Base-by-base conservation (phyloP, 495 filamentous ascomycete species). In the Chaetomium tenue region DNA sequence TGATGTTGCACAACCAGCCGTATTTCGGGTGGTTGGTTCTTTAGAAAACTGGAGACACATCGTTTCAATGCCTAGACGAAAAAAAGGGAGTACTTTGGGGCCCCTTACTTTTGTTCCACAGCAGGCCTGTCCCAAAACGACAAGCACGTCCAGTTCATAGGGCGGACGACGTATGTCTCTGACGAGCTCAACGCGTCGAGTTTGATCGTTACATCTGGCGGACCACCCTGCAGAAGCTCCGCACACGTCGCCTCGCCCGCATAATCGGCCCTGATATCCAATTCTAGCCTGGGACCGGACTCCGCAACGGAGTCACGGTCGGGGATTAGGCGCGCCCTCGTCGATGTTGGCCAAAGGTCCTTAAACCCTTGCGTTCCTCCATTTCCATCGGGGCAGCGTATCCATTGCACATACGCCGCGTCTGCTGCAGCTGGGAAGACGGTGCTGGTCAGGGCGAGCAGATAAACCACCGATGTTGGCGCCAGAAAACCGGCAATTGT, bases 71-170 rank as follows among this genome's bases (percentile, higher is more conserved):
- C 16, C 40, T 18, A 18, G 15, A 44, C 40, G 18, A 9, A 11
- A 5, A 44, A 44, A 5, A 16, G 0, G 5, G 13, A 1, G 11
- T 18, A 4, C 13, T 5, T 44, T 5, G 40, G 16, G 13, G 1
- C 16, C 23, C 28, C 50, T 52, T 52, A 52, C 50, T 28, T 7
- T 52, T 52, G 50, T 52, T 52, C 50, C 6, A 22, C 25, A 23
- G 20, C 50, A 25, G 50, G 50, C 23, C 50, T 26, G 9, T 52
- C 50, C 20, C 8, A 13, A 52, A 13, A 52, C 7, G 20, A 15
- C 50, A 52, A 28, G 50, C 50, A 52, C 23, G 50, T 52, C 20
- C 20, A 52, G 23, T 52, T 52, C 50, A 23, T 30, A 6, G 50
- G 50, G 11, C 23, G 50, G 23, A 52, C 50, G 25, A 16, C 9